These are phyloP conservation scores for Clarireedia paspali DNA, from an alignment of 2,329 filamentous ascomycete species.

Conservation along the genomic window DNA sequence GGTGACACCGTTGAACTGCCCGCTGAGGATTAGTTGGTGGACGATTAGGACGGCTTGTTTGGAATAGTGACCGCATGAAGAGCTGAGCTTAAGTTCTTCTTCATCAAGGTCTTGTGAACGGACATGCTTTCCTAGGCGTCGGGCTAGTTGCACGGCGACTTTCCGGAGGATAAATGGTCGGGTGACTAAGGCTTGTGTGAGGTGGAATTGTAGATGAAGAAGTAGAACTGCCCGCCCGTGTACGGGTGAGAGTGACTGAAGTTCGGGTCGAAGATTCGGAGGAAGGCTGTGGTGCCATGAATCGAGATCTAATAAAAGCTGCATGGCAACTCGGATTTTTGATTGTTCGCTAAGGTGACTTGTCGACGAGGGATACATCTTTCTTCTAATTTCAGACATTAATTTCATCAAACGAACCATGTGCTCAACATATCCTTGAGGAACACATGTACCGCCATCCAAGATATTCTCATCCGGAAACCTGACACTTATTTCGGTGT, in stretches of 20 bases:
- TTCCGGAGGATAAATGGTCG: slow-evolving; percentile 26
- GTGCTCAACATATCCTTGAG: slow-evolving; percentile 22
- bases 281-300: slow-evolving; percentile 24
- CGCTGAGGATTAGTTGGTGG: slow-evolving; percentile 19
- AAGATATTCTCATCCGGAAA: slow-evolving; percentile 25
- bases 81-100: slow-evolving; percentile 21
- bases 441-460: slow-evolving; percentile 21
- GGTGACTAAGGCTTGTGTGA: slow-evolving; percentile 23
- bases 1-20: slow-evolving; percentile 23
- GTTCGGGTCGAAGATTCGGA: slow-evolving; percentile 18
- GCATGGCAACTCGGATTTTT: slow-evolving; percentile 17
- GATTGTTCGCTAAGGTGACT: slow-evolving; percentile 17
- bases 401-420: slow-evolving; percentile 20
- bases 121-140: slow-evolving; percentile 22
- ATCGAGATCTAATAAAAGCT: slow-evolving; percentile 21
- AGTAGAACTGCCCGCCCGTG: slow-evolving; percentile 24
- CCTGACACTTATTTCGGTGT: slow-evolving; percentile 24
- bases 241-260: slow-evolving; percentile 11
- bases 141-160: slow-evolving; percentile 22
- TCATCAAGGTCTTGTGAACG: slow-evolving; percentile 22
- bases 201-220: slow-evolving; percentile 26
- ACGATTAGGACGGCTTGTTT: slow-evolving; percentile 17
- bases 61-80: slow-evolving; percentile 22
- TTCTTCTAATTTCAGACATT: slow-evolving; percentile 21
- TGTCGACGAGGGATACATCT: slow-evolving; percentile 22